A percentile compares a stretch with the other conserved stretches of the same genome.
Evolutionary conservation across 2,329 filamentous ascomycete genomes (phyloP).

Genomic region (Gremmenia infestans): DNA sequence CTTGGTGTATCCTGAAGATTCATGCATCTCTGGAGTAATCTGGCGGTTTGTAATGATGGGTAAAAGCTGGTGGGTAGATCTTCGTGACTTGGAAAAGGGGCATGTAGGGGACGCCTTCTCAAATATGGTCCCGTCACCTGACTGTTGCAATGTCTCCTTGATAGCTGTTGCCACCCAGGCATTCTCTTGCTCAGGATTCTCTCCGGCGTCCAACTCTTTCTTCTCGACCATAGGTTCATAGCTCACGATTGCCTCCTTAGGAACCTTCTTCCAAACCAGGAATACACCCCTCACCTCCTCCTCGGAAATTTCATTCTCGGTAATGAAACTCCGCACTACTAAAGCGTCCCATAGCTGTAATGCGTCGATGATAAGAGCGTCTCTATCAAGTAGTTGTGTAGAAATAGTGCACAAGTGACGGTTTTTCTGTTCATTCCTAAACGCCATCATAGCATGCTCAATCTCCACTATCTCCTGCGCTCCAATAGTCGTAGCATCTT

Average conservation of each 20-base stretch:
- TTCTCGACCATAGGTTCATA: neutral
- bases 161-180: neutral
- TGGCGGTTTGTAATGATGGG: no score
- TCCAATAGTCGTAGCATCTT: neutral
- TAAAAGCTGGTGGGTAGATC: no score
- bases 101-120: no score
- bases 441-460: neutral
- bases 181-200: no score
- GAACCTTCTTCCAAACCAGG: neutral
- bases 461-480: neutral
- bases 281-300: neutral
- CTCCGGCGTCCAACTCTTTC: neutral
- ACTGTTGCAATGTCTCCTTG: neutral
- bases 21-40: no score
- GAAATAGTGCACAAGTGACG: neutral
- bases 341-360: neutral
- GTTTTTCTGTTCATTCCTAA: neutral
- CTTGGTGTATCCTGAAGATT: no score
- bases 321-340: neutral
- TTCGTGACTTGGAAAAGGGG: no score
- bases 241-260: neutral
- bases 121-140: no score
- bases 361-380: neutral
- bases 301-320: neutral
- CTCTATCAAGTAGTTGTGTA: neutral